These are phyloP conservation scores for Solanum infundibuliforme DNA, from an alignment of 257 asterid genomes.

Conservation along the genomic window DNA sequence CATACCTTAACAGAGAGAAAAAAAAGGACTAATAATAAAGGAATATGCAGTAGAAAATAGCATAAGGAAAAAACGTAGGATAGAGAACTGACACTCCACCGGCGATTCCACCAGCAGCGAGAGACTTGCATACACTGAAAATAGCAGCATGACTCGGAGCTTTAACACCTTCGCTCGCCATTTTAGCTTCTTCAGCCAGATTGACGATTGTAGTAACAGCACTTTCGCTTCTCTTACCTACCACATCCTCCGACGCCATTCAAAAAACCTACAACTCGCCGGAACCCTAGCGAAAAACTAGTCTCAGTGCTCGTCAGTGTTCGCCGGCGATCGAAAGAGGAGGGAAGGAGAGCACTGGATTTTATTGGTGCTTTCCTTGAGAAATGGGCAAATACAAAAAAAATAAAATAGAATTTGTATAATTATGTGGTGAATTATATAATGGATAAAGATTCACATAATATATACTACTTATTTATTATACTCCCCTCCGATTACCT, in stretches of 20 bases:
- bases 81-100: conserved; percentile 76
- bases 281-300: neutral
- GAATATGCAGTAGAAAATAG: neutral
- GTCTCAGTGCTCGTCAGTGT: neutral
- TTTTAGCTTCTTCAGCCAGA: conserved; percentile 89
- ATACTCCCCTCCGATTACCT: neutral
- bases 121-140: conserved; percentile 70
- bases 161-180: conserved; percentile 71
- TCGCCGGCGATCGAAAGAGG: neutral
- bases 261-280: neutral
- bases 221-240: conserved; percentile 54
- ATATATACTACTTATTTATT: neutral
- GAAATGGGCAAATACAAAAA: neutral
- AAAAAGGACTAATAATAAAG: neutral
- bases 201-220: conserved; percentile 83
- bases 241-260: conserved; percentile 94
- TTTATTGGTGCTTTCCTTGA: neutral
- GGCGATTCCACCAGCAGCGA: conserved; percentile 93
- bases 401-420: neutral
- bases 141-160: conserved; percentile 51
- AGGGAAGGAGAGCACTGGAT: neutral
- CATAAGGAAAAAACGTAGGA: neutral
- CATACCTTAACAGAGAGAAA: neutral
- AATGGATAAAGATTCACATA: neutral
- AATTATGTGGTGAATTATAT: neutral